Evolutionary conservation across 148 eudicot genomes (phyloP), one percentile per base, ranked within the genome.

Genomic region (Amaranthus hypochondriacus): DNA sequence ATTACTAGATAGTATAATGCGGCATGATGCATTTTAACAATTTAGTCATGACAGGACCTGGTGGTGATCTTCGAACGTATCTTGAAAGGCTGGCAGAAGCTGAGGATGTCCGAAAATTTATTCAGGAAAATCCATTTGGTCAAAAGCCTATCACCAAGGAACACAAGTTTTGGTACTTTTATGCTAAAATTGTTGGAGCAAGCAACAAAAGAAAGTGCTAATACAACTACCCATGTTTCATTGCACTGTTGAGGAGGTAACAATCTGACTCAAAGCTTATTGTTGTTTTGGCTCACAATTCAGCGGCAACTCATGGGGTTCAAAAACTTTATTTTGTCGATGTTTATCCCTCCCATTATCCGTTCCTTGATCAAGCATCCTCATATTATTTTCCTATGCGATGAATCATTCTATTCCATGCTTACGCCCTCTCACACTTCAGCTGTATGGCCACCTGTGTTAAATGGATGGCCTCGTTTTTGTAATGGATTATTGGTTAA

Each of bases 41-140:
- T 4, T 60, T 69, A 15, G 48, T 75, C 42, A 52, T 72, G 73
- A 62, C 88, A 88, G 94, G 92, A 68, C 89, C 88, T 2, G 75
- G 76, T 6, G 93, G 97, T 4, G 86, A 85, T 50, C 89, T 89
- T 77, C 86, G 92, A 21, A 68, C 75, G 42, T 89, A 89, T 83
- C 89, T 92, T 3, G 89, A 82, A 80, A 78, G 82, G 66, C 73
- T 89, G 75, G 84, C 89, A 4, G 75, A 68, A 52, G 86, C 90
- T 11, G 84, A 86, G 21, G 73, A 89, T 65, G 89, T 89, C 66
- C 97, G 82, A 72, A 79, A 81, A 47, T 88, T 86, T 73, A 86
- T 89, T 9, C 71, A 84, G 75, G 75, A 78, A 72, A 89, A 89
- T 78, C 92, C 90, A 9, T 86, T 89, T 78, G 94, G 97, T 75